Conservation (phyloP, 441 rosid species). For the Geranium incanum region DNA sequence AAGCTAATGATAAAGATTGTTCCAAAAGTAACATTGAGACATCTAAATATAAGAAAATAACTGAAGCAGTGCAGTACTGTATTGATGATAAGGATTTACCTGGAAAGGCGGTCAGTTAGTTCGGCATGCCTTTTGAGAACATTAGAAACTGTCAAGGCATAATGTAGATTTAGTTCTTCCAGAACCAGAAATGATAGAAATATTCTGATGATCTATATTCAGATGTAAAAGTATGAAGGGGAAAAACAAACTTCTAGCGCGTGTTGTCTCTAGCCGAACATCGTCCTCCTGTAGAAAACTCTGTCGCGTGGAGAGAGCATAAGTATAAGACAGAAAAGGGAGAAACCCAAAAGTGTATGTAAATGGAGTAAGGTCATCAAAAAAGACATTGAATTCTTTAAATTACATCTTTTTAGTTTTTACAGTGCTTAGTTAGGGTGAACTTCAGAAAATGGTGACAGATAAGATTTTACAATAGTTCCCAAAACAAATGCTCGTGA, state of each 20-base stretch:
- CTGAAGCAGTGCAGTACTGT: not conserved
- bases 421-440: too few species aligned
- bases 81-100: conserved; percentile 29
- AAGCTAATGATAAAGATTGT: too few species aligned
- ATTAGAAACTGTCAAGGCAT: conserved; percentile 50
- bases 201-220: conserved; percentile 11
- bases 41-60: too few species aligned
- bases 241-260: conserved; percentile 55
- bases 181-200: not conserved
- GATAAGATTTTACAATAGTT: too few species aligned
- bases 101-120: conserved; percentile 65
- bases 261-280: conserved; percentile 59
- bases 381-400: conserved; percentile 4
- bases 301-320: conserved; percentile 31
- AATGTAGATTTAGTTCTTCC: conserved; percentile 10
- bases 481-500: too few species aligned
- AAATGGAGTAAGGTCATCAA: too few species aligned
- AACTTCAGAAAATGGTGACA: too few species aligned
- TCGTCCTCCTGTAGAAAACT: conserved; percentile 60
- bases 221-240: conserved; percentile 10
- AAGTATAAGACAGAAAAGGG: too few species aligned
- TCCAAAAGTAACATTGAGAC: too few species aligned
- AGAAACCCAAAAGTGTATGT: too few species aligned
- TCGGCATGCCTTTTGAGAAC: conserved; percentile 79
- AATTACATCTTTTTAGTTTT: too few species aligned